Evolutionary conservation across 202 grass and related monocot genomes (phyloP).

Genomic region (Alloteropsis angusta): DNA sequence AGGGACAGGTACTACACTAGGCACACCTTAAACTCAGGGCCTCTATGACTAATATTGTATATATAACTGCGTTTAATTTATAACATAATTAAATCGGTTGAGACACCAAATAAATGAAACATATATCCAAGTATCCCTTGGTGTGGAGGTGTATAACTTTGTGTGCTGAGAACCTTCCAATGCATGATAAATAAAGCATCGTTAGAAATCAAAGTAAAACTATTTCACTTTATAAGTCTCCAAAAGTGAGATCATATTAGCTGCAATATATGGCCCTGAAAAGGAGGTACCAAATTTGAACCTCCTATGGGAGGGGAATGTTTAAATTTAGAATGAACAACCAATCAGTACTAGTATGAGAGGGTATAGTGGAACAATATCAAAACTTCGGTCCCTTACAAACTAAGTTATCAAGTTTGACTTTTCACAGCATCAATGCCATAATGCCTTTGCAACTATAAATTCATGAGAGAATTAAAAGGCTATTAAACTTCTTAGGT

Average conservation of each 20-base stretch:
- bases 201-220: not conserved
- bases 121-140: not conserved
- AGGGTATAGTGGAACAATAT: not conserved
- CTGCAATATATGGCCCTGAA: not conserved
- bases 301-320: constrained; percentile 27
- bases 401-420: constrained; percentile 34
- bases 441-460: constrained; percentile 11
- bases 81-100: not conserved
- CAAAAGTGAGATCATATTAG: constrained; percentile 2
- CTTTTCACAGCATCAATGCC: not conserved
- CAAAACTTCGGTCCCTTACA: constrained; percentile 6
- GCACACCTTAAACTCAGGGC: too few relatives aligned
- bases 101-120: constrained; percentile 4
- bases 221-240: constrained; percentile 16
- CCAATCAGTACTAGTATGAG: not conserved
- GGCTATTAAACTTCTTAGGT: not conserved
- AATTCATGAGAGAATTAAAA: not conserved
- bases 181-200: not conserved
- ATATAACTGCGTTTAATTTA: too few relatives aligned
- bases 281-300: constrained; percentile 32
- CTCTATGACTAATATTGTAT: too few relatives aligned
- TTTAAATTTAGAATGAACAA: constrained; percentile 17
- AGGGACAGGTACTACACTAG: too few relatives aligned
- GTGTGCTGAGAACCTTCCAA: constrained; percentile 20
- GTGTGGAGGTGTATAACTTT: not conserved